Evolutionary conservation across 495 filamentous ascomycete genomes (phyloP), one percentile per base, ranked within the genome.

Genomic region (Penicillium longicatenatum): DNA sequence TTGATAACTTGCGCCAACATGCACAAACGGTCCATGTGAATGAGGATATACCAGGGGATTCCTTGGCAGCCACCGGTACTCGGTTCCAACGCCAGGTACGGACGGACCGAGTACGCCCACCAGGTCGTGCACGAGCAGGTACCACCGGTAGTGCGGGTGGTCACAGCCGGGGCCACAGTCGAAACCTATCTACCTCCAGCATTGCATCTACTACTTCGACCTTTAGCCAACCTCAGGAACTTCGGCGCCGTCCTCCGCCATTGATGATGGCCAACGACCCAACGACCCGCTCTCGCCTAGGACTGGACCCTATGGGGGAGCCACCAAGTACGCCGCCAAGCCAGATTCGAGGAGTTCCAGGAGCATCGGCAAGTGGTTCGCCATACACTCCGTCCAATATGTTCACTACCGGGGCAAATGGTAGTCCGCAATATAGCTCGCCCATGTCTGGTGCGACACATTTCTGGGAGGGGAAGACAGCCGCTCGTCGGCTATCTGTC

Each of bases 11-110:
- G 35, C 86, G 94, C 39, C 94, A 98, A 64, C 94, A 98, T 76
- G 95, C 94, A 16, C 95, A 97, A 67, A 98, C 95, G 0, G 95
- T 98, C 1, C 95, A 98, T 67, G 89, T 95, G 43, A 97, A 98
- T 72, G 95, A 98, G 68, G 93, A 97, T 48, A 98, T 98, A 19
- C 94, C 94, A 4, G 84, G 84, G 16, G 91, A 96, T 70, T 98
- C 95, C 8, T 81, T 98, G 11, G 95, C 94, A 7, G 95, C 95
- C 41, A 96, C 92, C 5, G 91, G 93, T 17, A 95, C 92, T 24
- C 79, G 93, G 21, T 98, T 97, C 68, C 93, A 97, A 69, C 83
- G 95, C 60, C 95, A 98, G 74, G 91, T 96, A 50, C 84, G 93
- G 54, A 96, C 92, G 6, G 86, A 89, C 52, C 78, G 86, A n/a